Conservation (phyloP, 495 filamentous ascomycete species). For the Neurospora sp. region DNA sequence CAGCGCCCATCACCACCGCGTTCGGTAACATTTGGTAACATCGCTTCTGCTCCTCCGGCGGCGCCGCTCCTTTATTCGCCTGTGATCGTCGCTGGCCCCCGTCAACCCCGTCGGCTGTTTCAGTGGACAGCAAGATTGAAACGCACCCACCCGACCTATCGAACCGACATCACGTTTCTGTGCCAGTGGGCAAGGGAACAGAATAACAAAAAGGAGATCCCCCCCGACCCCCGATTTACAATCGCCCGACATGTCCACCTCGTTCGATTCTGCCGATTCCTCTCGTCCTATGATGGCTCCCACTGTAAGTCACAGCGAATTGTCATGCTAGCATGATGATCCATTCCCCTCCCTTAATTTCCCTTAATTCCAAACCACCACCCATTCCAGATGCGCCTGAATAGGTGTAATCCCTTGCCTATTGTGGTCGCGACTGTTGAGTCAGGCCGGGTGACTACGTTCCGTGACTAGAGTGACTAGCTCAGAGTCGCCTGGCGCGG, state of each 20-base stretch:
- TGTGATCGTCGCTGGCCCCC: background rate
- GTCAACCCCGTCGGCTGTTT: background rate
- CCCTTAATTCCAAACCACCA: background rate
- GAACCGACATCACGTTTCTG: background rate
- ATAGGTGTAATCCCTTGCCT: background rate
- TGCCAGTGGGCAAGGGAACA: background rate
- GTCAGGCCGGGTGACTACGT: background rate
- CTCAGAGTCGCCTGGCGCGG: background rate
- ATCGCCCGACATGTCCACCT: conserved; percentile 45
- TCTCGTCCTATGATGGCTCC: conserved; percentile 68
- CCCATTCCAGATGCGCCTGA: background rate
- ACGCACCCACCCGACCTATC: background rate
- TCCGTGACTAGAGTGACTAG: background rate
- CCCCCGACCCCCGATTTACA: background rate
- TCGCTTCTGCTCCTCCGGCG: background rate
- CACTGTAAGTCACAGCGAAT: conserved; percentile 43
- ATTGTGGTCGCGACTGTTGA: background rate
- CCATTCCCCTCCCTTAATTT: conserved; percentile 1
- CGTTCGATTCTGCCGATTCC: conserved; percentile 65
- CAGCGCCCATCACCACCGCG: background rate
- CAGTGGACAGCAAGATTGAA: background rate
- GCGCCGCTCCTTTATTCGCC: background rate
- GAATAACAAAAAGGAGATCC: conserved; percentile 1
- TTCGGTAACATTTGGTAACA: background rate
- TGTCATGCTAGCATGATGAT: background rate